These are phyloP conservation scores for Dissoconium aciculare DNA, from an alignment of 2,329 filamentous ascomycete genomes.

Conservation along the genomic window DNA sequence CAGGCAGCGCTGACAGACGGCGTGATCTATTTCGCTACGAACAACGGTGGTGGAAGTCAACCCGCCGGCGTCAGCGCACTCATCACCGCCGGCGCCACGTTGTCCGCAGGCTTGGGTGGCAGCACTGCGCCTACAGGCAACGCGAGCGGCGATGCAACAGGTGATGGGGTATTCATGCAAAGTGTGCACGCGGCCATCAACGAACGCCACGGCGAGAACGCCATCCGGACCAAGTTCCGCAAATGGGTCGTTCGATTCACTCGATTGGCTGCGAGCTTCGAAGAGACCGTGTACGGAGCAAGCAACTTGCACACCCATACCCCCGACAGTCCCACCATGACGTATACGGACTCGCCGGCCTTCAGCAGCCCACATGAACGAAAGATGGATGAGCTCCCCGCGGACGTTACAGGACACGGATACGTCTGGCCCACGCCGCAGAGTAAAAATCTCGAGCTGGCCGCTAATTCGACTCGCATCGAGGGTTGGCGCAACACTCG, in stretches of 20 bases:
- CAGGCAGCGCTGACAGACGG: constrained; percentile 69
- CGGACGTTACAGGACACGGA: constrained; percentile 52
- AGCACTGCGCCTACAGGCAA: constrained; percentile 19
- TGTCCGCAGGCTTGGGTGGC: constrained; percentile 24
- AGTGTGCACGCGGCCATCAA: constrained; percentile 71
- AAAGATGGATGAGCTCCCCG: constrained; percentile 10
- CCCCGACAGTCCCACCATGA: constrained; percentile 22
- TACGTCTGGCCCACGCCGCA: constrained; percentile 87
- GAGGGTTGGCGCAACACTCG: constrained; percentile 94
- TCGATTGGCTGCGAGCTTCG: constrained; percentile 80
- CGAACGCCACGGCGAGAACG: constrained; percentile 74
- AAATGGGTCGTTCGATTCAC: constrained; percentile 93
- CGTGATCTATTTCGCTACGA: constrained; percentile 68
- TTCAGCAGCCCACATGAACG: constrained; percentile 1
- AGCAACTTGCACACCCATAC: constrained; percentile 64
- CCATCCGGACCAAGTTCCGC: constrained; percentile 81
- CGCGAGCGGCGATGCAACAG: constrained; percentile 51
- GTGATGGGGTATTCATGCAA: constrained; percentile 78
- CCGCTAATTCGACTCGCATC: constrained; percentile 80
- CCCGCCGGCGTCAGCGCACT: constrained; percentile 16
- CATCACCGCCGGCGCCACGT: constrained; percentile 19
- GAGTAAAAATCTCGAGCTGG: constrained; percentile 68
- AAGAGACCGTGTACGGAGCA: constrained; percentile 88
- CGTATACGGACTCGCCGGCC: not conserved
- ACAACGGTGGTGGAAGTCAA: constrained; percentile 7